Conservation (phyloP, 2,329 filamentous ascomycete species). For the Exophiala mesophila region DNA sequence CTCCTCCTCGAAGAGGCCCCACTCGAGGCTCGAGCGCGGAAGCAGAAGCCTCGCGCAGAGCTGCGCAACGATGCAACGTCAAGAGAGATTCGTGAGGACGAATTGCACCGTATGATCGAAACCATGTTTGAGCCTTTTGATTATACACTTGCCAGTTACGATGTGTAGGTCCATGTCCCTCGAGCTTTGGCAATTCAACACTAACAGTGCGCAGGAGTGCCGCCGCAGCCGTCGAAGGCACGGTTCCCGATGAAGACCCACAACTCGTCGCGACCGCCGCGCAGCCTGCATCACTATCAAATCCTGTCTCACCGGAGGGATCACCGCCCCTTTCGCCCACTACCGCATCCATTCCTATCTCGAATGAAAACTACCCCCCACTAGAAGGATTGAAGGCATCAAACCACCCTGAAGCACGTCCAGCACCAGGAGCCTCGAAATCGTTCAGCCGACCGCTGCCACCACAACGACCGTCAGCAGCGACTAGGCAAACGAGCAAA, state of each 20-base stretch:
- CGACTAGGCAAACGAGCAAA: constrained; percentile 68
- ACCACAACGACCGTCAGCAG: constrained; percentile 36
- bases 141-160: constrained; percentile 78
- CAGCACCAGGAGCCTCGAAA: constrained; percentile 23
- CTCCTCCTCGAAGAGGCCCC: constrained; percentile 90
- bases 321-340: constrained; percentile 26
- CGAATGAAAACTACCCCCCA: constrained; percentile 13
- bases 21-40: constrained; percentile 81
- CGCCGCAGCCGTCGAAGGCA: constrained; percentile 23
- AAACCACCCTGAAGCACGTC: constrained; percentile 15
- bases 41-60: constrained; percentile 88
- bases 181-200: constrained; percentile 36
- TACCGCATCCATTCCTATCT: constrained; percentile 4
- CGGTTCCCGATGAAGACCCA: constrained; percentile 17
- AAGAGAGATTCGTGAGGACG: constrained; percentile 90
- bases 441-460: constrained; percentile 38
- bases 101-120: constrained; percentile 91
- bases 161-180: constrained; percentile 52
- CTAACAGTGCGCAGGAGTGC: constrained; percentile 31
- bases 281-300: constrained; percentile 17
- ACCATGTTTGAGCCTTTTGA: constrained; percentile 92
- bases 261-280: constrained; percentile 15
- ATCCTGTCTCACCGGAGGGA: constrained; percentile 23
- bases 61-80: constrained; percentile 91
- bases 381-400: constrained; percentile 17